Evolutionary conservation across 805 yeast genomes (phyloP).

Genomic region (Metschnikowia picachoensis): DNA sequence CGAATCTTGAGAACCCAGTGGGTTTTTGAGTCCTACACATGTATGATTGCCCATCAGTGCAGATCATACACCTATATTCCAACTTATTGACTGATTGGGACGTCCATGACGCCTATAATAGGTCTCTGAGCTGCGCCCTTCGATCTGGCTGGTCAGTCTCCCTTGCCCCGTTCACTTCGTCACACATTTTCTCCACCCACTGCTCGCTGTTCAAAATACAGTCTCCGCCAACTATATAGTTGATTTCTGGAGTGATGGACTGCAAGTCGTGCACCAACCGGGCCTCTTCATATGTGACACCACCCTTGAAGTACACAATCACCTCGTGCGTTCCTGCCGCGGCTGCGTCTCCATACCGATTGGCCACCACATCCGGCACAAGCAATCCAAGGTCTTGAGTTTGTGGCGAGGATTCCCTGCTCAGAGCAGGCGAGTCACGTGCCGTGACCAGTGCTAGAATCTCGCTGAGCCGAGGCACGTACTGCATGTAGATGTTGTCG

Average conservation of each 20-base stretch:
- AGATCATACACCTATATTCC: too few species aligned
- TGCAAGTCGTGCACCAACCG: slow-evolving; percentile 74
- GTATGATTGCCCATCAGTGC: too few species aligned
- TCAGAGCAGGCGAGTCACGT: slow-evolving; percentile 8
- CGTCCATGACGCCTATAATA: slow-evolving; percentile 13
- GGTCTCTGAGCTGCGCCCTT: slow-evolving; percentile 38
- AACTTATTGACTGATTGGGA: too few species aligned
- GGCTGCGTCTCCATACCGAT: slow-evolving; percentile 24
- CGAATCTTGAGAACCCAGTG: too few species aligned
- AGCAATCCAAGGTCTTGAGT: slow-evolving; percentile 29
- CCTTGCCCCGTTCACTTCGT: slow-evolving; percentile 21
- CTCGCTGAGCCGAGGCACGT: slow-evolving; percentile 66
- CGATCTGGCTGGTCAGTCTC: slow-evolving; percentile 27
- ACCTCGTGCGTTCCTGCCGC: slow-evolving; percentile 53
- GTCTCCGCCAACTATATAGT: slow-evolving; percentile 77
- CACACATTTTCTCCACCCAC: slow-evolving; percentile 35
- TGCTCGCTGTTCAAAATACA: slow-evolving; percentile 29
- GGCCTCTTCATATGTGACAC: slow-evolving; percentile 90
- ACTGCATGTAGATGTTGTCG: slow-evolving; percentile 87
- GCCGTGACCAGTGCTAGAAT: slow-evolving; percentile 22
- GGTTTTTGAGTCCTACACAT: too few species aligned
- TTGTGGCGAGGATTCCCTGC: slow-evolving; percentile 7
- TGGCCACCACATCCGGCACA: slow-evolving; percentile 34
- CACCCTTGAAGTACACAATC: slow-evolving; percentile 77
- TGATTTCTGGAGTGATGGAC: slow-evolving; percentile 49